Percentiles rank a stretch among this genome's conserved stretches.
phyloP scores from a whole-genome alignment of 257 asterid species.

The Paraleonurus japonicus region DNA sequence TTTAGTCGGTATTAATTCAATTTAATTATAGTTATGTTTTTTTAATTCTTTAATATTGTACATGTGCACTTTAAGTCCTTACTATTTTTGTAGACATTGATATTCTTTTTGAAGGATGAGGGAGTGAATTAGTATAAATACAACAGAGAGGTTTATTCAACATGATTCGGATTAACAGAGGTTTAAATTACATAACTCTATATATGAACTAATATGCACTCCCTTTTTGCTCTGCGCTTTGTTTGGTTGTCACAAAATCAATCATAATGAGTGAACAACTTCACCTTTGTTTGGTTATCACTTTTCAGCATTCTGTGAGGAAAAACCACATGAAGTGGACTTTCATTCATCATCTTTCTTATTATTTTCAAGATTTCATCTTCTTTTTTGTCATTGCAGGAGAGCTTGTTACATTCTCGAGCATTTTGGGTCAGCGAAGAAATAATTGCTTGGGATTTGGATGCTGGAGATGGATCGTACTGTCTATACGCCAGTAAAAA shows the following conservation, averaged over 20 bases:
- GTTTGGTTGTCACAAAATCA: not conserved
- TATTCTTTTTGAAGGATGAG: not conserved
- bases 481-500: constrained; percentile 69
- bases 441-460: constrained; percentile 77
- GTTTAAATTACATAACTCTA: not conserved
- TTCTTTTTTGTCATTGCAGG: constrained; percentile 47
- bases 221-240: not conserved
- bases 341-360: not conserved
- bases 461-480: constrained; percentile 58
- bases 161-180: not conserved
- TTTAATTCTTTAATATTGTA: too few relatives aligned
- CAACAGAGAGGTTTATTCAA: not conserved
- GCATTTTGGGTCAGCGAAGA: constrained; percentile 86
- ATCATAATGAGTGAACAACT: not conserved
- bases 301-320: not conserved
- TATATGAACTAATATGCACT: not conserved
- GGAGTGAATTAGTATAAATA: not conserved
- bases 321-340: not conserved
- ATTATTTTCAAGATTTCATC: not conserved
- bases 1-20: too few relatives aligned
- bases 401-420: constrained; percentile 48
- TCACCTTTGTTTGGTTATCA: not conserved
- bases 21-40: too few relatives aligned
- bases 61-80: not conserved
- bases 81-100: not conserved